Percentiles rank a stretch among this genome's conserved stretches.
Conservation (phyloP, 2,329 filamentous ascomycete species). For the Neofusicoccum laricinum region DNA sequence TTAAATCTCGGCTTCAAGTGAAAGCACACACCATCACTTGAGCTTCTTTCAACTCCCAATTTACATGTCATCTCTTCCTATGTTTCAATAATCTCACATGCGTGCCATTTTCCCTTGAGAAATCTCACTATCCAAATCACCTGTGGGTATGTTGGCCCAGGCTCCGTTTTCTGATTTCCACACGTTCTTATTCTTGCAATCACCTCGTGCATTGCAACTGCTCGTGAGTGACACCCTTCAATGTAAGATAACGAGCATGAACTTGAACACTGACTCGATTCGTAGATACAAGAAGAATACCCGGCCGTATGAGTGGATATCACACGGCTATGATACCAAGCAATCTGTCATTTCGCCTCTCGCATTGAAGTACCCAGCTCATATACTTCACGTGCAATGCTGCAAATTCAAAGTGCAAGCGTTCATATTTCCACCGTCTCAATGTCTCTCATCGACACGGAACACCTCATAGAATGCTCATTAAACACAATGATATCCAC, state of each 20-base stretch:
- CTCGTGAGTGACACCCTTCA: no score
- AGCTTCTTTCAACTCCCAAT: background rate
- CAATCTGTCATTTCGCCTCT: no score
- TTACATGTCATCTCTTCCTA: background rate
- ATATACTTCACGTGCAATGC: no score
- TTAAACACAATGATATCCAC: background rate
- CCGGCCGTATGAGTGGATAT: background rate
- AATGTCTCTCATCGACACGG: background rate
- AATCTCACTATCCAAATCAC: no score
- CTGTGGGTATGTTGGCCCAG: no score
- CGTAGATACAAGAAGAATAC: background rate
- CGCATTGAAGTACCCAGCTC: no score
- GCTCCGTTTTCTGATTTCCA: no score
- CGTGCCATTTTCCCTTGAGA: background rate
- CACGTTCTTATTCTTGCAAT: no score
- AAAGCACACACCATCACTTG: background rate
- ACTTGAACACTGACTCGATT: no score
- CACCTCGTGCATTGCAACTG: no score
- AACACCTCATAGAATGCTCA: background rate
- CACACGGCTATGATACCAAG: background rate
- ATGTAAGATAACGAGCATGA: no score
- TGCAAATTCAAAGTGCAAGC: background rate
- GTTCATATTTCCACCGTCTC: no score
- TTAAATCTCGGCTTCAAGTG: background rate
- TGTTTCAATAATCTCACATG: background rate